Base-by-base conservation (phyloP, 2,329 filamentous ascomycete species). In the Coniochaeta pulveracea region DNA sequence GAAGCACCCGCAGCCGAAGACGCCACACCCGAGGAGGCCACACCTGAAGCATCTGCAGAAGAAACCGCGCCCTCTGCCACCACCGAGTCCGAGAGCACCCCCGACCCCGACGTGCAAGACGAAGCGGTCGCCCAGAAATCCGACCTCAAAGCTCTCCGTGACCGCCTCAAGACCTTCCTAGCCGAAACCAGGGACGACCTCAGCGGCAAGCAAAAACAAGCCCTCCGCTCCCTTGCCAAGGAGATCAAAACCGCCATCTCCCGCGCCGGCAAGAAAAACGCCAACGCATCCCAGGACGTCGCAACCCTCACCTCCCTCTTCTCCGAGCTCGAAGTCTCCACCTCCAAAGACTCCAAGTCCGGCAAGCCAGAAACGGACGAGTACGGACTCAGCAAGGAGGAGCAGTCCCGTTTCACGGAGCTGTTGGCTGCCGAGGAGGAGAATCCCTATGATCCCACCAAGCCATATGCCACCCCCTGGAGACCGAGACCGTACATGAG, bases 381-480 rank as follows among this genome's bases (percentile, higher is more conserved):
- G 19, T 57, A 55, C 12, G 60, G 62, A 36, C 58, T 76, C 29
- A 61, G 64, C 4, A 56, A 61, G 12, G 52, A 63, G 2, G 79
- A 78, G 50, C 62, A 71, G 40, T 49, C 57, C 35, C 58, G 66
- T 34, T 64, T 83, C 15, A 59, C 63, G 34, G 40, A 54, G 26
- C 63, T 84, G 15, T 67, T 91, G 29, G 60, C 64, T 34, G 63
- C 72, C 45, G 71, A 83, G 49, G 63, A 68, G 36, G 74, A 85
- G 52, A 93, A 95, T 59, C 80, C 85, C 1, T 59, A 80, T 38
- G 85, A 95, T 56, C 58, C 58, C 29, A 60, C 55, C 37, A 93
- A 93, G 60, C 85, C 91, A 4, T 98, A 98, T 54, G 72, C 72
- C 4, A 95, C 88, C 2, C 91, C 91, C 10, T 98, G 91, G 91